Conservation (phyloP, 805 yeast genomes). For the Candida broadrunensis region DNA sequence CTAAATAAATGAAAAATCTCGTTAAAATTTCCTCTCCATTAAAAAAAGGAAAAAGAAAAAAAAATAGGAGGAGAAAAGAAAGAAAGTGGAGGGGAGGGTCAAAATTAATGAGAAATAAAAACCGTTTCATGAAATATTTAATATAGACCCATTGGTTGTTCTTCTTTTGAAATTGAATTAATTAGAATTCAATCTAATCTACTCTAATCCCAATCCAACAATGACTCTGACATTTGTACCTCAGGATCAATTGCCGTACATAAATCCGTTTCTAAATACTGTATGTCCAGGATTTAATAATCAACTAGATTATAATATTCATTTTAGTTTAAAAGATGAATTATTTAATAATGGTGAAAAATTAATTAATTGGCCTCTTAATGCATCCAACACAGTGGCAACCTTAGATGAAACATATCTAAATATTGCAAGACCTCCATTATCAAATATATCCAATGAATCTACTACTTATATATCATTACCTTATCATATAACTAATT, state of each 20-base stretch:
- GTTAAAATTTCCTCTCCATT: too few species aligned
- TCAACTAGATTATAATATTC: slow-evolving; percentile 30
- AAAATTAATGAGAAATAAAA: too few species aligned
- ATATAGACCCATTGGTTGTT: too few species aligned
- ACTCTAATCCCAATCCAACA: too few species aligned
- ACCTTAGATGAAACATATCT: slow-evolving; percentile 24
- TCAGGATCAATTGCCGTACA: slow-evolving; percentile 22
- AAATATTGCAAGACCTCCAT: slow-evolving; percentile 37
- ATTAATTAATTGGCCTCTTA: slow-evolving; percentile 24
- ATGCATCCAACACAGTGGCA: slow-evolving; percentile 12
- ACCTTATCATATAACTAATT: slow-evolving; percentile 46
- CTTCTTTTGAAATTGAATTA: too few species aligned
- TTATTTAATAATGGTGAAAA: slow-evolving; percentile 6
- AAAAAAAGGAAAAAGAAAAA: too few species aligned
- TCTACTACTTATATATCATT: slow-evolving; percentile 53
- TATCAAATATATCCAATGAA: slow-evolving; percentile 22
- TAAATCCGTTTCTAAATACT: slow-evolving; percentile 27
- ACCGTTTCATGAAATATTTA: too few species aligned
- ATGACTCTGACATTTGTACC: slow-evolving; percentile 23
- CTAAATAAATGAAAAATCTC: too few species aligned
- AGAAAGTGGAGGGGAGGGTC: too few species aligned
- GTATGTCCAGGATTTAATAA: slow-evolving; percentile 35
- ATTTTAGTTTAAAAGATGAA: slow-evolving; percentile 19
- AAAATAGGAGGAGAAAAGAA: too few species aligned
- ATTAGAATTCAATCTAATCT: too few species aligned